Conservation (phyloP, 495 filamentous ascomycete genomes). For the Hypoxylon fragiforme region DNA sequence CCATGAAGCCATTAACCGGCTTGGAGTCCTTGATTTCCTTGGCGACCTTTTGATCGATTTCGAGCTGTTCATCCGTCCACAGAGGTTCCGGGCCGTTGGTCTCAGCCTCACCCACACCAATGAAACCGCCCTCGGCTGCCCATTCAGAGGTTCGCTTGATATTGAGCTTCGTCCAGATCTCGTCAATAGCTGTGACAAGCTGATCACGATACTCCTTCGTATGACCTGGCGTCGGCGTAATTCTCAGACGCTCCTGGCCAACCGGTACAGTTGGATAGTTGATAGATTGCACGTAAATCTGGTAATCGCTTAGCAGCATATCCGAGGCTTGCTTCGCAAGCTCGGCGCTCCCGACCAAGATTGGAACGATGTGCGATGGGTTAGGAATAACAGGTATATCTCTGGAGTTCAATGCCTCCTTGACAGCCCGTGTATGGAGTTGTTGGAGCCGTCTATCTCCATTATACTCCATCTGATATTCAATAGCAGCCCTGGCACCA, state of each 20-base stretch:
- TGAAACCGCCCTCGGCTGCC: conserved; percentile 88
- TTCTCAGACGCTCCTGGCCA: conserved; percentile 90
- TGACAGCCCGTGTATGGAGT: conserved; percentile 90
- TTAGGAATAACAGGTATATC: conserved; percentile 99
- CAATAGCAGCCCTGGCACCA: conserved; percentile 86
- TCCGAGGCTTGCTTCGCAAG: conserved; percentile 90
- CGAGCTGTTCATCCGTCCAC: conserved; percentile 88
- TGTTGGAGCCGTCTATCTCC: conserved; percentile 90
- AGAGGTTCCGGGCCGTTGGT: conserved; percentile 61
- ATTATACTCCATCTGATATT: conserved; percentile 80
- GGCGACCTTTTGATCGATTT: conserved; percentile 57
- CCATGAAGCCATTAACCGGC: conserved; percentile 38
- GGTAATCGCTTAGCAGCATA: conserved; percentile 80
- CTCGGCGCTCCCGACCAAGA: conserved; percentile 92
- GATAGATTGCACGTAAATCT: conserved; percentile 97
- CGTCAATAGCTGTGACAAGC: conserved; percentile 80
- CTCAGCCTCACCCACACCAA: conserved; percentile 79
- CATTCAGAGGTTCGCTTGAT: conserved; percentile 92
- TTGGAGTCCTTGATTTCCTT: conserved; percentile 53
- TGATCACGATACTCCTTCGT: conserved; percentile 78
- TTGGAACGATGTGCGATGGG: conserved; percentile 91
- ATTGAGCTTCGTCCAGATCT: conserved; percentile 81
- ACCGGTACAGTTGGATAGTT: conserved; percentile 98
- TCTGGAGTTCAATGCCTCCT: conserved; percentile 70
- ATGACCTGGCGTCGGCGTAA: conserved; percentile 95